These are phyloP conservation scores for Halophytophthora polymorphica DNA, from an alignment of 352 stramenopile genomes.

Conservation along the genomic window DNA sequence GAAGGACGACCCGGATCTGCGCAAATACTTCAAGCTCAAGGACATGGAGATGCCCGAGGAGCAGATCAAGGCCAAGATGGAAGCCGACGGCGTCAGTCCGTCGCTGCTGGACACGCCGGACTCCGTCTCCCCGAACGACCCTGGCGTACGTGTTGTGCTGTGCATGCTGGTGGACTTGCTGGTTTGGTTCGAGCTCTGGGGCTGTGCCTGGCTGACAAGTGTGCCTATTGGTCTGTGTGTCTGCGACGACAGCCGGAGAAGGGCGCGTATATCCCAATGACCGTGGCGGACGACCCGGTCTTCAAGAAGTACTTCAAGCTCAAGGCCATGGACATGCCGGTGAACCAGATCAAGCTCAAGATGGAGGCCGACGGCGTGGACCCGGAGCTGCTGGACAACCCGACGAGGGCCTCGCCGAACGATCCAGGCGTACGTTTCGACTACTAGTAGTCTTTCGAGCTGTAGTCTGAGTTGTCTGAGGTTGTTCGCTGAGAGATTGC, in stretches of 20 bases:
- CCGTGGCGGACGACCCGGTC: constrained; percentile 68
- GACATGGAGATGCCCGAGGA: constrained; percentile 74
- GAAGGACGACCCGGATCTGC: constrained; percentile 65
- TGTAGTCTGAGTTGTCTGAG: not conserved
- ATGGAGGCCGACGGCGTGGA: constrained; percentile 82
- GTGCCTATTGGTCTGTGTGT: constrained; percentile 1
- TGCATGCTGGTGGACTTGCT: constrained; percentile 1
- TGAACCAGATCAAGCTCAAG: constrained; percentile 84
- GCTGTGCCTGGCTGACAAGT: not conserved
- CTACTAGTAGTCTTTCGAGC: not conserved
- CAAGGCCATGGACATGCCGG: constrained; percentile 76
- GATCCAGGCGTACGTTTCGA: constrained; percentile 62
- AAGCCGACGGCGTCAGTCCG: constrained; percentile 59
- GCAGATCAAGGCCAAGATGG: constrained; percentile 82
- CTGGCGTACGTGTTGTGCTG: constrained; percentile 42
- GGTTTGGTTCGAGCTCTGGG: not conserved
- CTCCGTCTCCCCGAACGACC: constrained; percentile 72
- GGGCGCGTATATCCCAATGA: constrained; percentile 64
- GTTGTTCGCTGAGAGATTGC: too few relatives aligned
- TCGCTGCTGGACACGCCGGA: constrained; percentile 67
- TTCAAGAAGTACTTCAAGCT: constrained; percentile 89
- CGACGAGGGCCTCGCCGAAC: constrained; percentile 67
- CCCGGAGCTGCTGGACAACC: constrained; percentile 58
- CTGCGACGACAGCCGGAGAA: constrained; percentile 39
- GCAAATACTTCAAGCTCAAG: constrained; percentile 86